phyloP scores from a whole-genome alignment of 306 rosid species.

The Geum urbanum region DNA sequence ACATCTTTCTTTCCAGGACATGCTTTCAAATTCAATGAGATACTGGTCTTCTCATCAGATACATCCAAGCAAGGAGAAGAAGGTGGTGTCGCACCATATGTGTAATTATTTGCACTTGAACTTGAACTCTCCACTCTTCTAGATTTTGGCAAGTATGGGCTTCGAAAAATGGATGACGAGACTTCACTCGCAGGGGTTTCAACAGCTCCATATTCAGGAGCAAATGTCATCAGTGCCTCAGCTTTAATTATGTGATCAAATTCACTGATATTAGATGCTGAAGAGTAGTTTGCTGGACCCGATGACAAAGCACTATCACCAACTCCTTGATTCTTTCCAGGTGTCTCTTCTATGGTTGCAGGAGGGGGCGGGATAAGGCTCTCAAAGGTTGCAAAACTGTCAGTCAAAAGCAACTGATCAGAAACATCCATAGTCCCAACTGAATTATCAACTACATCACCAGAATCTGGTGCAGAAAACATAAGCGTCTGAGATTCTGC shows the following conservation, averaged over 20 bases:
- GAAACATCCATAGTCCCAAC: slow-evolving; percentile 70
- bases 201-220: slow-evolving; percentile 96
- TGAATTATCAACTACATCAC: slow-evolving; percentile 76
- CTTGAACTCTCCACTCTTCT: slow-evolving; percentile 61
- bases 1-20: slow-evolving; percentile 43
- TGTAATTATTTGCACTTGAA: slow-evolving; percentile 65
- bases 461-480: slow-evolving; percentile 67
- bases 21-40: slow-evolving; percentile 42
- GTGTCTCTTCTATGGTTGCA: slow-evolving; percentile 50
- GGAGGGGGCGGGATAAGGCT: slow-evolving; percentile 66
- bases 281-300: slow-evolving; percentile 46
- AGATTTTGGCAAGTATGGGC: slow-evolving; percentile 79
- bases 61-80: slow-evolving; percentile 68
- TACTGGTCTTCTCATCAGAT: slow-evolving; percentile 61
- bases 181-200: slow-evolving; percentile 72
- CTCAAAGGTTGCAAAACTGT: slow-evolving; percentile 71
- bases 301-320: slow-evolving; percentile 42
- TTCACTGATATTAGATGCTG: slow-evolving; percentile 53
- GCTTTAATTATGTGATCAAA: slow-evolving; percentile 88
- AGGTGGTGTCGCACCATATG: slow-evolving; percentile 85
- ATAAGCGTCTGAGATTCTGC: slow-evolving; percentile 82
- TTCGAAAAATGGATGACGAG: slow-evolving; percentile 69
- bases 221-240: slow-evolving; percentile 95
- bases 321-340: slow-evolving; percentile 57
- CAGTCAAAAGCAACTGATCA: slow-evolving; percentile 69